Evolutionary conservation across 352 stramenopile species (phyloP), one percentile per base, ranked within the genome.

Genomic region (Phytophthora litchii): DNA sequence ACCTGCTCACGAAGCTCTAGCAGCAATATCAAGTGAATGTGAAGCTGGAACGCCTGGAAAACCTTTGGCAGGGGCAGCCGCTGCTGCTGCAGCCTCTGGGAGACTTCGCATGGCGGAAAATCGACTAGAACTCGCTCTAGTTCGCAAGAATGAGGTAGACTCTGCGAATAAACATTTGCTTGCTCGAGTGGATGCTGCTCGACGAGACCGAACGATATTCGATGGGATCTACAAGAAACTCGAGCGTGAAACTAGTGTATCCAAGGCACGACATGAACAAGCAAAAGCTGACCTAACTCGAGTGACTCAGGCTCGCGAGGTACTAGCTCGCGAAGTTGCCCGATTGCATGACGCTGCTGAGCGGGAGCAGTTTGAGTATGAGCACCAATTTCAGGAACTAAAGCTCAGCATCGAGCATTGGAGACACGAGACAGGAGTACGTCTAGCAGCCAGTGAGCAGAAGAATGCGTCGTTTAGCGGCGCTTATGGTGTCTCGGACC

Each of bases 181-280:
- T 25, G 64, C 60, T 48, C 78, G 88, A 43, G 83, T 92, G 37
- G 81, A 94, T 29, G 86, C 88, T 20, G 70, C 85, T 31, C 72
- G 83, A 20, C 67, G 74, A 42, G 81, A 94, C 40, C 76, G 83
- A 25, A 73, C 83, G 36, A 83, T 94, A 51, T 93, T 93, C 53
- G 83, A 93, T 46, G 64, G 80, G 11, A 92, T 94, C 47, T 92
- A 94, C 73, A 92, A 91, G 63, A 92, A 94, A 36, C 70, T 94
- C 16, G 86, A 93, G 64, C 74, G 79, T 5, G 83, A 94, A 60
- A 72, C 75, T 37, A 81, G 67, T 41, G 81, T 83, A 12, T 86
- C 49, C 34, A 78, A 74, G 5, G 25, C 67, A 5, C 76, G 82
- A 0, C 74, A 88, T 41, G 71, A 88, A n/a, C 68, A 76, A 31